phyloP scores from a whole-genome alignment of 148 eudicot genomes.

The Selenicereus undatus region DNA sequence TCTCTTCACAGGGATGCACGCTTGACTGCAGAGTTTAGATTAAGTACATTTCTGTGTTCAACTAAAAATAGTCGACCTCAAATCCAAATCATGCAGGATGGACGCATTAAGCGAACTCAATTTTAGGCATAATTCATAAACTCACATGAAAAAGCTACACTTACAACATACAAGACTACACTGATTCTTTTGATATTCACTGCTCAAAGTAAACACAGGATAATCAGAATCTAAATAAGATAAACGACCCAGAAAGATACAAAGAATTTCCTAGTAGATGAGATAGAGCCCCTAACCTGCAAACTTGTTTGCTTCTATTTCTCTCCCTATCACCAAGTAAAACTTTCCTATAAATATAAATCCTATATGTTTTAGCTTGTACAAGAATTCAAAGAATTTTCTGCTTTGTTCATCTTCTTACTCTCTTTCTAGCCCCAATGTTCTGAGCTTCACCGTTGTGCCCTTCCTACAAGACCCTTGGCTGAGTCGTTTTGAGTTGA shows the following conservation, averaged over 20 bases:
- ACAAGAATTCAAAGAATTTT: constrained; percentile 17
- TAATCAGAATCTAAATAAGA: not conserved
- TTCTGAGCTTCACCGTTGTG: constrained; percentile 1
- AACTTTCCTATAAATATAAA: constrained; percentile 18
- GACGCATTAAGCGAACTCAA: not conserved
- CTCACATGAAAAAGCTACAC: not conserved
- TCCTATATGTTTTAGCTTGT: constrained; percentile 24
- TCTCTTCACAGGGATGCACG: no score
- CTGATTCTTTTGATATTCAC: no score
- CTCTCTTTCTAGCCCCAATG: not conserved
- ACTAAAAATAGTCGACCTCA: no score
- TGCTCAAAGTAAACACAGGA: not conserved
- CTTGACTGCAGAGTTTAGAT: no score
- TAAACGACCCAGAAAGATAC: not conserved
- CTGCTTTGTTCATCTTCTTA: not conserved
- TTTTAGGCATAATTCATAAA: not conserved
- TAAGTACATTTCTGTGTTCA: no score
- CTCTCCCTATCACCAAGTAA: constrained; percentile 6
- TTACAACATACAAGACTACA: not conserved
- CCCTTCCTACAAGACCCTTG: not conserved
- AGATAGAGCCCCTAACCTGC: not conserved
- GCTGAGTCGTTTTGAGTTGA: not conserved
- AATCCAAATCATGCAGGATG: no score
- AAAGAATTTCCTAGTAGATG: not conserved
- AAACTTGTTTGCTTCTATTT: constrained; percentile 1